Evolutionary conservation across 139 green algal genomes (phyloP).

Genomic region (Chlorella ohadii): DNA sequence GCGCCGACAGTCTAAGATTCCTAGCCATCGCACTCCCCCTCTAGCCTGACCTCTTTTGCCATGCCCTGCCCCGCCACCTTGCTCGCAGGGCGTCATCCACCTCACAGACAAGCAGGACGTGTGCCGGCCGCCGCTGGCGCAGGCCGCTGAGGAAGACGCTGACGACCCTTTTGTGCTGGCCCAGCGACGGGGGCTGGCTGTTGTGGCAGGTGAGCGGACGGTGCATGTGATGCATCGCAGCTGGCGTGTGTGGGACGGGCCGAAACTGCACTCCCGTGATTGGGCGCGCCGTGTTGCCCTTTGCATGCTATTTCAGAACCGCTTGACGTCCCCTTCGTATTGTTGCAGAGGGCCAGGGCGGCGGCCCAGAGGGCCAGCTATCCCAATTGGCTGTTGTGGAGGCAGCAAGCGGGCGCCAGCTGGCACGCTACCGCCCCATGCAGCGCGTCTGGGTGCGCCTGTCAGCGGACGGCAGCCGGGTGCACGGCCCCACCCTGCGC

Average conservation of each 20-base stretch:
- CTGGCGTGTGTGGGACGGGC: too few relatives aligned
- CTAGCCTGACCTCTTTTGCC: too few relatives aligned
- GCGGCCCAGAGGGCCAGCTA: not conserved
- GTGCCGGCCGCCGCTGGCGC: constrained; percentile 34
- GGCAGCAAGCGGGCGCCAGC: not conserved
- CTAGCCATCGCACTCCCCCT: not conserved
- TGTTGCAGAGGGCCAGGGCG: not conserved
- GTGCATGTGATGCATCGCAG: not conserved
- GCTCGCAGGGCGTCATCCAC: constrained; percentile 33
- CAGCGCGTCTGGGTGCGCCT: constrained; percentile 60
- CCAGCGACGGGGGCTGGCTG: constrained; percentile 31
- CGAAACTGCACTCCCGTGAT: too few relatives aligned
- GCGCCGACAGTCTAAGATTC: too few relatives aligned
- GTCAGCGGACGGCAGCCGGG: constrained; percentile 44
- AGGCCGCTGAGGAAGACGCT: constrained; percentile 3
- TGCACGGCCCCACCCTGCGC: constrained; percentile 59
- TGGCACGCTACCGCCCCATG: constrained; percentile 31
- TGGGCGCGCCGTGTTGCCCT: too few relatives aligned
- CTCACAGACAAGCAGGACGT: constrained; percentile 54
- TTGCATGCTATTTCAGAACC: too few relatives aligned
- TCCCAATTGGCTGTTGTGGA: not conserved
- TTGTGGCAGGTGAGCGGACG: constrained; percentile 1
- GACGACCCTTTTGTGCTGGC: constrained; percentile 44
- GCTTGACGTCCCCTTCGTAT: too few relatives aligned
- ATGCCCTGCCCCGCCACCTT: too few relatives aligned